Base-by-base conservation (phyloP, 2,329 filamentous ascomycete species). In the Verticillium klebahnii region DNA sequence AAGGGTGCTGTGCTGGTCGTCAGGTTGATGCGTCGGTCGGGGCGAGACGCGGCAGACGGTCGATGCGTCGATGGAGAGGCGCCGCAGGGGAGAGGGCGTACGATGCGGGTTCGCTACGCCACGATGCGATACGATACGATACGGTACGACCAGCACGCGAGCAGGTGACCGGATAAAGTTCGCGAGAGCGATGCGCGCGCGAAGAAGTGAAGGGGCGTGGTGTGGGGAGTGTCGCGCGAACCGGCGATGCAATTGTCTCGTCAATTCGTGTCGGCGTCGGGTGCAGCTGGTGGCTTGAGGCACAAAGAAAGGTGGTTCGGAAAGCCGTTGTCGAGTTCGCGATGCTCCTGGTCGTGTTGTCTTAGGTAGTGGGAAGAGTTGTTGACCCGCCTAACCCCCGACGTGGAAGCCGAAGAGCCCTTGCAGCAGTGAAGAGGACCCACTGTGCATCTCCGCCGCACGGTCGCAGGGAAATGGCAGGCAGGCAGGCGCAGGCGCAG, bases 371-470 rank as follows among this genome's bases (percentile, higher is more conserved):
- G 45, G 45, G 59, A 57, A 25, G 56, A 61, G 61, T 39, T 58
- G 61, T 50, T 62, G 62, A 61, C 56, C 40, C 58, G 45, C 45
- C 19, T 52, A 23, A 52, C 11, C 45, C 45, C 45, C 45, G 45
- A 52, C 19, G 45, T 52, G 45, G 45, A 23, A 52, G 45, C 62
- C 62, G 55, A 58, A 59, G 56, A 62, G 54, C 56, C 62, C 62
- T 65, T 61, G 64, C 64, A 65, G 62, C 62, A 62, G 60, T 58
- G 61, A 59, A 56, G 60, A 60, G 34, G 60, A 61, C 62, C 64
- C 62, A 59, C 64, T 62, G 62, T 52, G n/a, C n/a, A 14, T 19
- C 45, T 52, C 19, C 23, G 45, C 19, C 45, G 45, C 45, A 52
- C 45, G 9, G 45, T 52, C 45, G 45, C 45, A 52, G 45, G n/a